Percentiles rank a stretch among this genome's conserved stretches.
These are phyloP conservation scores for Albatrellus ellisii DNA, from an alignment of 768 basidiomycete genomes.

Conservation along the genomic window DNA sequence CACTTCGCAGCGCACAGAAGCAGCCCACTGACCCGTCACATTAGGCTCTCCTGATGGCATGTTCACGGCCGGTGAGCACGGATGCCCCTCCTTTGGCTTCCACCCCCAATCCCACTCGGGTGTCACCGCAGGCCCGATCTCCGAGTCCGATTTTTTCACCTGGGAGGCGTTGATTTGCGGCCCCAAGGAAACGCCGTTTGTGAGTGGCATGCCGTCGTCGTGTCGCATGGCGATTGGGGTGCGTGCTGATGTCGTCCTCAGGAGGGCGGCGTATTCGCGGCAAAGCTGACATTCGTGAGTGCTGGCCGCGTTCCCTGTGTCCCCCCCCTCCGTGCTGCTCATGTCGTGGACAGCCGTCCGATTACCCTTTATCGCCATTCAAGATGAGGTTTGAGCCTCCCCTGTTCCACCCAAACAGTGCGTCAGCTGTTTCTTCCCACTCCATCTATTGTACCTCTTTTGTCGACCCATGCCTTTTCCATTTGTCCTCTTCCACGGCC, in stretches of 20 bases:
- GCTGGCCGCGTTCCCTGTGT: too few relatives aligned
- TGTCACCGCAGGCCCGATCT: conserved; percentile 53
- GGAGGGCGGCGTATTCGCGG: conserved; percentile 94
- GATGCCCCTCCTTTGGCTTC: neutral
- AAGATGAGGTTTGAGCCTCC: conserved; percentile 99
- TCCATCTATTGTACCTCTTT: too few relatives aligned
- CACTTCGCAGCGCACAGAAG: too few relatives aligned
- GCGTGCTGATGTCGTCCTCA: conserved; percentile 18
- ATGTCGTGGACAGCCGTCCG: conserved; percentile 74
- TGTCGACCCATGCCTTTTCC: neutral
- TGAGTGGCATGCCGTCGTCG: conserved; percentile 24
- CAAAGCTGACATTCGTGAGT: conserved; percentile 85
- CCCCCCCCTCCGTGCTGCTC: too few relatives aligned
- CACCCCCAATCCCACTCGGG: neutral
- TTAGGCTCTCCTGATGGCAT: conserved; percentile 83
- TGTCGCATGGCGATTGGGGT: neutral
- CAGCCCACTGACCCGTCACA: neutral
- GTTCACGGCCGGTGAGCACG: conserved; percentile 76
- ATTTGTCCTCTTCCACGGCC: neutral
- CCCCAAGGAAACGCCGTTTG: conserved; percentile 90
- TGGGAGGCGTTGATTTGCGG: conserved; percentile 95
- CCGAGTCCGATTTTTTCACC: conserved; percentile 88
- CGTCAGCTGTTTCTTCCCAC: conserved; percentile 22
- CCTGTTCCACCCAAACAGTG: conserved; percentile 94
- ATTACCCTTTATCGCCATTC: conserved; percentile 97